Base-by-base conservation (phyloP, 2,329 filamentous ascomycete genomes). In the Emericellopsis atlantica region DNA sequence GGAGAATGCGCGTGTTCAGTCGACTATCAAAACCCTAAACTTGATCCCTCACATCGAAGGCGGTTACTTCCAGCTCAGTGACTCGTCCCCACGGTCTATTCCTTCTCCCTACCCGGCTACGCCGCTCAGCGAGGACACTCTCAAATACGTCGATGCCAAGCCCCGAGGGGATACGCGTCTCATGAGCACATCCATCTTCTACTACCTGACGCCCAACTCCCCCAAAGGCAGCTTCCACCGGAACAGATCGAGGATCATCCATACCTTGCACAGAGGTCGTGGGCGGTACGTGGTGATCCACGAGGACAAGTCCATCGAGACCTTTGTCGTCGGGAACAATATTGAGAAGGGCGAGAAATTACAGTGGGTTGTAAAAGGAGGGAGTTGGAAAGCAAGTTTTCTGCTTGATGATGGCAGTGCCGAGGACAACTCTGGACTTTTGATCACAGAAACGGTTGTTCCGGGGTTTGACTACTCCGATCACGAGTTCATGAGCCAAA, bases 281-380 rank as follows among this genome's bases (percentile, higher is more conserved):
- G 80, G 76, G 1, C 58, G 70, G 14, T 84, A 84, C 54, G 72
- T 84, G 2, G 51, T 83, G 2, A 70, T 84, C 26, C 75, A 82
- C 47, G 68, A 69, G 37, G 65, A 65, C 44, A 70, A 70, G 36
- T 58, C 66, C 14, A 56, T 83, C n/a, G 79, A 84, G 58, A 72
- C 65, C 6, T 84, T 81, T 48, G 55, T 78, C 4, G 80, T 84
- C 1, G 80, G 79, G 0, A 64, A 62, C 11, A 60, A 79, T 51
- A 59, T 82, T 5, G 62, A 60, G 4, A 56, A 52, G 1, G 79
- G 78, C 1, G 80, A 84, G 62, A 70, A 54, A 53, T 47, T 80
- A 51, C 76, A 82, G 54, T 84, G 79, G 79, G 64, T 81, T 44
- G 79, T 85, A 7, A 76, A 81, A 40, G 79, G 79, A 0, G 78